Percentiles rank a stretch among this genome's conserved stretches.
phyloP scores from a whole-genome alignment of 75 land plant genomes.

The Sequoiadendron giganteum region DNA sequence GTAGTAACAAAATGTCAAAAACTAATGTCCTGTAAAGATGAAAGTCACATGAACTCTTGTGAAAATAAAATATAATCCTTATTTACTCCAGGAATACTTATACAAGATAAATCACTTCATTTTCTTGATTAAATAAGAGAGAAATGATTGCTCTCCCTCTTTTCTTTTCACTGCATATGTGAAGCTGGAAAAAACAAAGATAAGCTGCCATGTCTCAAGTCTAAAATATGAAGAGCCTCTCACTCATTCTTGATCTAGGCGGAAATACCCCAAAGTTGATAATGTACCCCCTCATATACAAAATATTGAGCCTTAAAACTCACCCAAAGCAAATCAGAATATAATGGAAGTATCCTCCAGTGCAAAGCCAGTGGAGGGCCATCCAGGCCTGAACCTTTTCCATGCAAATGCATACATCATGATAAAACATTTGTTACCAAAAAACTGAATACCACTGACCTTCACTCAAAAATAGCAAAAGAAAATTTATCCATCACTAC shows the following conservation, averaged over 20 bases:
- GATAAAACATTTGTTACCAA: not conserved
- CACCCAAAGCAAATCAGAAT: not conserved
- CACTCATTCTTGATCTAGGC: not conserved
- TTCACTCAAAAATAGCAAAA: not conserved
- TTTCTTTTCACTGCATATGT: not conserved
- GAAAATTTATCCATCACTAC: not conserved
- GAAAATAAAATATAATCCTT: not conserved
- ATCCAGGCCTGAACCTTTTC: not conserved
- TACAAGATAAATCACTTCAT: too few species aligned
- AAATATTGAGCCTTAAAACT: not conserved
- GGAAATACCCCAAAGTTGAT: not conserved
- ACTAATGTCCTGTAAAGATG: not conserved
- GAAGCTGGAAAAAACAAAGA: not conserved
- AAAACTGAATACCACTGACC: not conserved
- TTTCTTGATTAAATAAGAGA: too few species aligned
- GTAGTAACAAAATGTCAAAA: too few species aligned
- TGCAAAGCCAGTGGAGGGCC: not conserved
- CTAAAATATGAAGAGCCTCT: not conserved
- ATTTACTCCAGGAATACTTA: not conserved
- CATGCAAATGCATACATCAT: not conserved
- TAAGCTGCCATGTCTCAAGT: not conserved
- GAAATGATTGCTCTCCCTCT: too few species aligned
- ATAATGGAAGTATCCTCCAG: not conserved
- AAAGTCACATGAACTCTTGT: too few species aligned
- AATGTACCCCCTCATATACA: not conserved